These are phyloP conservation scores for Eucalyptus cloeziana DNA, from an alignment of 345 rosid genomes.

Conservation along the genomic window DNA sequence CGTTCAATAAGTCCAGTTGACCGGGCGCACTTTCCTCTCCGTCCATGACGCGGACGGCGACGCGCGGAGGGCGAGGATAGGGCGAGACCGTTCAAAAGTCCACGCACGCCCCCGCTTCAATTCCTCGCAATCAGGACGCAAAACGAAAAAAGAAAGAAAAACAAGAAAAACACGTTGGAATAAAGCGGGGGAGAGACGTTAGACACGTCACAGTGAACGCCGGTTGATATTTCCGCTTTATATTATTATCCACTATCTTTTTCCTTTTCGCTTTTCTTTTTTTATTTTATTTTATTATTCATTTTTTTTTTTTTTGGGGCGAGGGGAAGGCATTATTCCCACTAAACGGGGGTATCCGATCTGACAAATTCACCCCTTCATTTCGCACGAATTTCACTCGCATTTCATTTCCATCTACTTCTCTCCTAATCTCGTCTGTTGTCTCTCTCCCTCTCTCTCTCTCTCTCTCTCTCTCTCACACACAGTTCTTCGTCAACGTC, in stretches of 20 bases:
- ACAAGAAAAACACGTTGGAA: background rate
- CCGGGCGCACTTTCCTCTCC: background rate
- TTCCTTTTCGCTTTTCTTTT: background rate
- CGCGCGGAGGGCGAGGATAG: background rate
- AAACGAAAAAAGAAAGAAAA: background rate
- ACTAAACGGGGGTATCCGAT: background rate
- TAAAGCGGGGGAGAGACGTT: background rate
- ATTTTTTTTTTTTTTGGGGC: background rate
- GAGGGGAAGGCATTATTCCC: background rate
- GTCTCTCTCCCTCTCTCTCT: background rate
- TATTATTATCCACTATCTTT: background rate
- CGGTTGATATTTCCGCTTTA: background rate
- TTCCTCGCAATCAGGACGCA: background rate
- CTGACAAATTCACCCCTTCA: background rate
- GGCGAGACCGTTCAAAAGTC: background rate
- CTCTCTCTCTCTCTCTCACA: background rate
- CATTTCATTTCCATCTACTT: background rate
- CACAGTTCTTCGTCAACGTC: background rate
- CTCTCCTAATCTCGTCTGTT: background rate
- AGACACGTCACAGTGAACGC: background rate
- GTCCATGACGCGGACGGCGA: background rate
- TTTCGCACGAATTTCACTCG: background rate
- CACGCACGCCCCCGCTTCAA: background rate
- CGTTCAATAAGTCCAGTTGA: background rate
- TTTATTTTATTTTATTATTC: background rate